Percentiles rank a stretch among this genome's conserved stretches.
phyloP scores from a whole-genome alignment of 495 filamentous ascomycete species.

The Lasiosphaeria hispida region DNA sequence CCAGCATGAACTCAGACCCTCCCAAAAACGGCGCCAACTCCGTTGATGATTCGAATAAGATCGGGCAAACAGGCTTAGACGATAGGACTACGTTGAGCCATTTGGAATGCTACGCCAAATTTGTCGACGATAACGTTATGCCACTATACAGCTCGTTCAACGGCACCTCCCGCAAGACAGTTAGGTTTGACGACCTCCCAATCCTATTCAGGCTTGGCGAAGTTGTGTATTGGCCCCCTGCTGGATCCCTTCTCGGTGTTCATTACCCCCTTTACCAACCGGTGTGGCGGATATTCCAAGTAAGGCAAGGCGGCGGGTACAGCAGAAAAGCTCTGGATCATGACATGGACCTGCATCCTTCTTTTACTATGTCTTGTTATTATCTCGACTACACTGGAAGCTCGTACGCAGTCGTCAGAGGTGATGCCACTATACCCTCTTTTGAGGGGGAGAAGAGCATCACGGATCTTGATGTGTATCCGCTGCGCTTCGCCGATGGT shows the following conservation, averaged over 20 bases:
- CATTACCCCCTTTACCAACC: conserved; percentile 21
- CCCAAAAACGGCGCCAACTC: not conserved
- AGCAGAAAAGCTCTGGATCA: conserved; percentile 17
- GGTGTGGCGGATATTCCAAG: conserved; percentile 32
- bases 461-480: conserved; percentile 52
- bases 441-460: conserved; percentile 58
- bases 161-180: conserved; percentile 18
- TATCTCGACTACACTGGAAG: conserved; percentile 62
- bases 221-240: conserved; percentile 31
- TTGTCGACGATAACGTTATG: conserved; percentile 37
- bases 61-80: not conserved
- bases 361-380: conserved; percentile 45
- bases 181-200: conserved; percentile 39
- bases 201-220: conserved; percentile 37
- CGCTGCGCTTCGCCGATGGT: conserved; percentile 45
- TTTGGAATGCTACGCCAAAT: conserved; percentile 37
- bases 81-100: conserved; percentile 19
- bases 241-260: conserved; percentile 21
- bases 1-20: not conserved
- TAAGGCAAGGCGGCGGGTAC: conserved; percentile 17
- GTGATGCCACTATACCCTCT: conserved; percentile 40
- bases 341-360: not conserved
- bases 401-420: conserved; percentile 47
- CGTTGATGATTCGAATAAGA: too few relatives aligned
- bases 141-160: conserved; percentile 27